A percentile compares a stretch with the other conserved stretches of the same genome.
Evolutionary conservation across 345 rosid species (phyloP).

Genomic region (Corchorus olitorius): DNA sequence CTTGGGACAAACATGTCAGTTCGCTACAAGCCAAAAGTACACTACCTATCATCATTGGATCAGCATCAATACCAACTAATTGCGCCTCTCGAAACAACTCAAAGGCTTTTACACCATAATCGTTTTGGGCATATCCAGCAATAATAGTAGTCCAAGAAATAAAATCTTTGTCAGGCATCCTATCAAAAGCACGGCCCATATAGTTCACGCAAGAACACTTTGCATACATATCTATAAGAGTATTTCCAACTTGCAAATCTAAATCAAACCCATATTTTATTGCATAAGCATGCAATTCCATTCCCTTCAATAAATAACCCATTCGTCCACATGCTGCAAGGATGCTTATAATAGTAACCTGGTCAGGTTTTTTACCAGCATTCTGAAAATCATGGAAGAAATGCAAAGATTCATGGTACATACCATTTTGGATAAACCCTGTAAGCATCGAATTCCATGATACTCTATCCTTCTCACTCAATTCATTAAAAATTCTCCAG

Average conservation of each 20-base stretch:
- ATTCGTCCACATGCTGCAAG: conserved; percentile 63
- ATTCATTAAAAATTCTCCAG: conserved; percentile 33
- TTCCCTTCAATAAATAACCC: conserved; percentile 62
- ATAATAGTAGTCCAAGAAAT: conserved; percentile 85
- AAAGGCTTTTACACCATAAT: conserved; percentile 45
- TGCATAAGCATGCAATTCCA: conserved; percentile 73
- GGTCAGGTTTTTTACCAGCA: conserved; percentile 54
- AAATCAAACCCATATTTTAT: conserved; percentile 59
- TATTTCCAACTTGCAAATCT: conserved; percentile 64
- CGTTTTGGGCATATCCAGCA: conserved; percentile 74
- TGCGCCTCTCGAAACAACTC: conserved; percentile 52
- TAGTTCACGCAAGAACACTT: conserved; percentile 58
- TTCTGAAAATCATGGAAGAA: conserved; percentile 49
- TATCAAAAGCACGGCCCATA: conserved; percentile 54
- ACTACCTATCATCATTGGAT: conserved; percentile 83
- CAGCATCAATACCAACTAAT: conserved; percentile 41
- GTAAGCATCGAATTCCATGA: conserved; percentile 69
- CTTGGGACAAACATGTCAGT: conserved; percentile 38
- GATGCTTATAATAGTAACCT: conserved; percentile 55
- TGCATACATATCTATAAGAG: conserved; percentile 78
- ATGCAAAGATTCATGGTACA: conserved; percentile 52
- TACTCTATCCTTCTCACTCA: conserved; percentile 53
- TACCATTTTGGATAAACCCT: conserved; percentile 63
- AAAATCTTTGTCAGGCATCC: conserved; percentile 59
- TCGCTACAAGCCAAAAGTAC: conserved; percentile 59